Conservation (phyloP, 2,329 filamentous ascomycete species). For the Xylariaceae sp. region DNA sequence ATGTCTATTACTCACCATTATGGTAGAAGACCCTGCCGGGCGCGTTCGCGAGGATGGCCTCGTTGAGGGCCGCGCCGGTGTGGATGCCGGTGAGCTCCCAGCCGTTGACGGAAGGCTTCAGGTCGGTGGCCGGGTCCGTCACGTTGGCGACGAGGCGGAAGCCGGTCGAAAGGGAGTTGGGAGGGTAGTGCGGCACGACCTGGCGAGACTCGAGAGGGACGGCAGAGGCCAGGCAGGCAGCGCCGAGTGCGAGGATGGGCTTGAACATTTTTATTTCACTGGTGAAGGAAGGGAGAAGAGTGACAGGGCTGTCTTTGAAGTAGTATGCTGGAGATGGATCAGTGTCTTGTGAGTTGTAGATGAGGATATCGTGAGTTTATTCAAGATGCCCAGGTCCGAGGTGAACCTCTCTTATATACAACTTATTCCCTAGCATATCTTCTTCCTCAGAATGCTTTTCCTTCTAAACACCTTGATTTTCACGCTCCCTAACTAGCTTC, state of each 20-base stretch:
- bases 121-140: conserved; percentile 35
- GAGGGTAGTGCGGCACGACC: conserved; percentile 18
- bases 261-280: conserved; percentile 9
- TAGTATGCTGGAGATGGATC: no score
- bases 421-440: no score
- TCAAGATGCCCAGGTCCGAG: no score
- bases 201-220: conserved; percentile 11
- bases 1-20: conserved; percentile 33
- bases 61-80: conserved; percentile 36
- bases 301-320: no score
- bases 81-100: conserved; percentile 38
- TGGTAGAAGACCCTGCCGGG: conserved; percentile 40
- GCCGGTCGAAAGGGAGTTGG: conserved; percentile 21
- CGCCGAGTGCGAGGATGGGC: conserved; percentile 7
- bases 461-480: no score
- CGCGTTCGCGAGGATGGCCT: conserved; percentile 32
- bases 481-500: no score
- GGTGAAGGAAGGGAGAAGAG: no score
- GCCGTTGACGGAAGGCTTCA: conserved; percentile 37
- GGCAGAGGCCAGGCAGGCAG: conserved; percentile 10
- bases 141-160: conserved; percentile 43
- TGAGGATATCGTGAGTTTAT: no score
- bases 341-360: no score
- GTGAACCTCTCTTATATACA: no score
- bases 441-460: no score